These are phyloP conservation scores for Globisporangium paddicum DNA, from an alignment of 352 stramenopile genomes.

Conservation along the genomic window DNA sequence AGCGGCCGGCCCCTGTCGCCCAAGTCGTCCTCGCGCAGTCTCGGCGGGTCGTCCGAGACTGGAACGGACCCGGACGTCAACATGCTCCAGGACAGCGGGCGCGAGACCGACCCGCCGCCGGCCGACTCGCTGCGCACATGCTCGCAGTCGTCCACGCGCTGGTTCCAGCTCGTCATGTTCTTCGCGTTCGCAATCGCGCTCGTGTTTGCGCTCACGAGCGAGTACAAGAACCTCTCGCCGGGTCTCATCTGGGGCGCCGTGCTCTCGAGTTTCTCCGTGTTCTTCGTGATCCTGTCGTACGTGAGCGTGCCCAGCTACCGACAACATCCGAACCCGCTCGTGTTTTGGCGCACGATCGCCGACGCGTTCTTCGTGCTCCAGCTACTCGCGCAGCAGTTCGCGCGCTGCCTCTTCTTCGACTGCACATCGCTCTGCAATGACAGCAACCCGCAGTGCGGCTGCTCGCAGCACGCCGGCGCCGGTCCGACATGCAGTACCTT, in stretches of 20 bases:
- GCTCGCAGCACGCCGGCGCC: constrained; percentile 37
- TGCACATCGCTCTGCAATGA: constrained; percentile 72
- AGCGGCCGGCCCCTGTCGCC: constrained; percentile 10
- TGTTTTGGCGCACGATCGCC: constrained; percentile 86
- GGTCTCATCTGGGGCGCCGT: constrained; percentile 83
- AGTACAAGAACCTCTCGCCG: constrained; percentile 76
- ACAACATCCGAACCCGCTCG: constrained; percentile 84
- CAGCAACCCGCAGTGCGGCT: constrained; percentile 73
- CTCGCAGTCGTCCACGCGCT: constrained; percentile 71
- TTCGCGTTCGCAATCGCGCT: constrained; percentile 60
- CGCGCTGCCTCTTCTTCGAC: constrained; percentile 74
- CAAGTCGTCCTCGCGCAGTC: constrained; percentile 36
- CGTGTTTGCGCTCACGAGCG: constrained; percentile 44
- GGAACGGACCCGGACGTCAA: constrained; percentile 43
- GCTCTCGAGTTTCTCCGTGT: constrained; percentile 79
- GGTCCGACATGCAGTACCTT: constrained; percentile 66
- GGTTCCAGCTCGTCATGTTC: constrained; percentile 87
- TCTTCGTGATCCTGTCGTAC: constrained; percentile 86
- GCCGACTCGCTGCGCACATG: constrained; percentile 42
- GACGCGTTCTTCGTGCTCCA: constrained; percentile 83
- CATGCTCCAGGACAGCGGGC: constrained; percentile 28
- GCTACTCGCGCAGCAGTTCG: constrained; percentile 76
- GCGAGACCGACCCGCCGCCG: constrained; percentile 12
- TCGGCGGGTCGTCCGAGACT: constrained; percentile 28
- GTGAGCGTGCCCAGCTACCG: constrained; percentile 72